Base-by-base conservation (phyloP, 768 basidiomycete genomes). In the Rhodocollybia butyracea region DNA sequence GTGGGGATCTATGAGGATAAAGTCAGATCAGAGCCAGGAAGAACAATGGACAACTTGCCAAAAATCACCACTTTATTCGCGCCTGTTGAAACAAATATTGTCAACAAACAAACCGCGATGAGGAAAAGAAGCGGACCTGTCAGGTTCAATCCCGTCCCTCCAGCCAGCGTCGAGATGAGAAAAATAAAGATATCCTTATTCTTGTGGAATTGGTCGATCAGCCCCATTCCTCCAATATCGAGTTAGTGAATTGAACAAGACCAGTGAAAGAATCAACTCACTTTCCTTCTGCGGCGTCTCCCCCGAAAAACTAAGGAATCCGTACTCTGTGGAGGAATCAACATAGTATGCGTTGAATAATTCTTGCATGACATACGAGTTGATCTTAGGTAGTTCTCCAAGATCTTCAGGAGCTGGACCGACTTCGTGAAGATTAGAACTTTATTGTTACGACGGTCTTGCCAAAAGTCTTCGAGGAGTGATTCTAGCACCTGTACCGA, bases 31-130 rank as follows among this genome's bases (percentile, higher is more conserved):
- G 58, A 55, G 63, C 21, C 41, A 27, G 52, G 30, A 43, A 24
- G 17, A 46, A 2, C 1, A 45, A 46, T 27, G 51, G 55, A 46
- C 12, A 31, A 51, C 59, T 34, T 36, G 86, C 88, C 89, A 66
- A 96, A 93, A 39, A 94, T 89, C 26, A 94, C 89, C 21, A 97
- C 96, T 70, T 91, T 94, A 66, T 98, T 98, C 3, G 96, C 94
- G 3, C 88, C 88, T 73, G 34, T 24, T 45, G 38, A 26, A 6
- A 40, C 46, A 51, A n/a, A n/a, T n/a, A n/a, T 31, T 29, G 41
- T 45, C 5, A n/a, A 30, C 21, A 26, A 26, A 21, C 41, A 4
- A 27, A n/a, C 29, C n/a, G 15, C 13, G n/a, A 19, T n/a, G 17
- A 24, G 24, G 29, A 27, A 46, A 30, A 26, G 40, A n/a, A n/a